These are phyloP conservation scores for Cyclotella sp. DNA, from an alignment of 108 stramenopile species.

Conservation along the genomic window DNA sequence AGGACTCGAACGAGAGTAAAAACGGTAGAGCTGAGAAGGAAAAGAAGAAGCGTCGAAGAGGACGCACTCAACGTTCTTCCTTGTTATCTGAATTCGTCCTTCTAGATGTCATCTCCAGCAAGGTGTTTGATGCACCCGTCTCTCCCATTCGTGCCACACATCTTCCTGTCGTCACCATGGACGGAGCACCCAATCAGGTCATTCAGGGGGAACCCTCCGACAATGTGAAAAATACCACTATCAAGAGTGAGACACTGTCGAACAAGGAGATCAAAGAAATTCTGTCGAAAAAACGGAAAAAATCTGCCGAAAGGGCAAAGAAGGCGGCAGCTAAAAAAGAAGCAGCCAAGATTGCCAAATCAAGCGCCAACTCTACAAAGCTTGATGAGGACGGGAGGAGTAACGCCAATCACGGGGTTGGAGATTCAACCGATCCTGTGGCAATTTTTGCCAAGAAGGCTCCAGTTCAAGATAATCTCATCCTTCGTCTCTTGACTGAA, in stretches of 20 bases:
- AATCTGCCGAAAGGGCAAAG: conserved; percentile 3
- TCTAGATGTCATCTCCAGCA: no score
- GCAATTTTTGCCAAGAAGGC: neutral
- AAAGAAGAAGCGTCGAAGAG: no score
- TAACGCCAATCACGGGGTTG: neutral
- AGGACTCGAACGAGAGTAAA: no score
- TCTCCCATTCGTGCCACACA: no score
- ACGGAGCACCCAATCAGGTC: no score
- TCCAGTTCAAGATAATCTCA: neutral
- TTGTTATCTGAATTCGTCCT: no score
- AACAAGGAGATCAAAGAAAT: conserved; percentile 13
- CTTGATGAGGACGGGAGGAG: neutral
- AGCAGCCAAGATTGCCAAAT: neutral
- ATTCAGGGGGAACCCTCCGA: no score
- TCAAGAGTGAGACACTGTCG: neutral
- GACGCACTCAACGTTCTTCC: no score
- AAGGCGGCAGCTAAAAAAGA: conserved; percentile 14
- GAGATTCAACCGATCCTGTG: neutral
- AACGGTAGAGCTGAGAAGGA: no score
- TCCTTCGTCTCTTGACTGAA: neutral
- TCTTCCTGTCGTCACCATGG: no score
- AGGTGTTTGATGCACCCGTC: no score
- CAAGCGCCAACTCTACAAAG: neutral
- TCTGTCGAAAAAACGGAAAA: conserved; percentile 10
- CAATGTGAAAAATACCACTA: neutral